Conservation (phyloP, 2,329 filamentous ascomycete genomes). For the Claviceps pusilla region DNA sequence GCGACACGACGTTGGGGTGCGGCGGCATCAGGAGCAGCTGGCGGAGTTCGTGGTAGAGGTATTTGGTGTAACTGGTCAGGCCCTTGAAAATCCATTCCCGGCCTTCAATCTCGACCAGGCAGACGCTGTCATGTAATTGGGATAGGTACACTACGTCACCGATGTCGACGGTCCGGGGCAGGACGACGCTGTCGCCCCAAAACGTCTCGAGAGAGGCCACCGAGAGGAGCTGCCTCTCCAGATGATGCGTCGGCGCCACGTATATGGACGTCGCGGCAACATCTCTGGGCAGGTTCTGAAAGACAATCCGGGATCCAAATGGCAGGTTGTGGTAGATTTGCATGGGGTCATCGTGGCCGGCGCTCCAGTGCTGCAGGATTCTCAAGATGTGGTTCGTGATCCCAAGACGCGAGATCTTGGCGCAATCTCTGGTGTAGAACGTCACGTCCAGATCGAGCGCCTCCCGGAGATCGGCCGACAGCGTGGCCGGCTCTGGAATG, state of each 20-base stretch:
- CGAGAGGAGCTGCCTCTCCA: slow-evolving; percentile 38
- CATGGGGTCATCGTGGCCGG: slow-evolving; percentile 14
- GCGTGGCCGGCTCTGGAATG: slow-evolving; percentile 34
- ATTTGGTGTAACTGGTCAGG: slow-evolving; percentile 41
- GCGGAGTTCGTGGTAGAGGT: slow-evolving; percentile 45
- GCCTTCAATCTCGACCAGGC: slow-evolving; percentile 31
- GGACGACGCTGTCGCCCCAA: slow-evolving; percentile 26
- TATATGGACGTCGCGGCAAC: slow-evolving; percentile 29
- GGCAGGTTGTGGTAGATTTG: slow-evolving; percentile 31
- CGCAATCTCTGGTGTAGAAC: slow-evolving; percentile 39
- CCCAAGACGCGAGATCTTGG: slow-evolving; percentile 31
- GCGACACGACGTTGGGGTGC: slow-evolving; percentile 37
- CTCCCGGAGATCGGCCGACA: slow-evolving; percentile 25
- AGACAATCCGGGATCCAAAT: slow-evolving; percentile 43
- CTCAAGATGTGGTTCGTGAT: slow-evolving; percentile 40
- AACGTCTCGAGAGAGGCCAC: slow-evolving; percentile 24
- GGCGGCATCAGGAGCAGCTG: slow-evolving; percentile 36
- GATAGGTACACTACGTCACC: slow-evolving; percentile 32
- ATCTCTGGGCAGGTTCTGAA: slow-evolving; percentile 34
- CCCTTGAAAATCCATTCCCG: slow-evolving; percentile 41
- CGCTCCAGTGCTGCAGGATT: slow-evolving; percentile 37
- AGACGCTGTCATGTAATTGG: slow-evolving; percentile 45
- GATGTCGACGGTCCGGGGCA: slow-evolving; percentile 36
- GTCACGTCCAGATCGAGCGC: slow-evolving; percentile 33
- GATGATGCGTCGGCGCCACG: slow-evolving; percentile 33